Evolutionary conservation across 129 eudicot genomes (phyloP).

Genomic region (Flaveria ramosissima): DNA sequence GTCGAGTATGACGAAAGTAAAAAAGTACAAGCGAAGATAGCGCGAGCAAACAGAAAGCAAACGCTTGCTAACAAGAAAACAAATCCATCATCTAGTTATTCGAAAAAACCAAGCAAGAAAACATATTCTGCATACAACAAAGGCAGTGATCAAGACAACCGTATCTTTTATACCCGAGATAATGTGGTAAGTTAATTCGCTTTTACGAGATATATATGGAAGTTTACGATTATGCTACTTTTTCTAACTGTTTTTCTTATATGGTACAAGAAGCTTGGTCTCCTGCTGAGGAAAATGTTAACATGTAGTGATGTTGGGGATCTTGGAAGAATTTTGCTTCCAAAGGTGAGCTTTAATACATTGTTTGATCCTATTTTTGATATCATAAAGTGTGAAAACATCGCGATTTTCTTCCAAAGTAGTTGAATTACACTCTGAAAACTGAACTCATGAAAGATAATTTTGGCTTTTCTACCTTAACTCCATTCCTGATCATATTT

Average conservation of each 20-base stretch:
- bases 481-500: not conserved
- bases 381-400: not conserved
- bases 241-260: slow-evolving; percentile 25
- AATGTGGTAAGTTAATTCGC: slow-evolving; percentile 27
- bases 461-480: not conserved
- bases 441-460: not conserved
- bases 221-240: slow-evolving; percentile 1
- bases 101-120: slow-evolving; percentile 6
- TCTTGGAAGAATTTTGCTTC: slow-evolving; percentile 36
- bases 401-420: not conserved
- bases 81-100: slow-evolving; percentile 1
- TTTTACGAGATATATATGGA: not conserved
- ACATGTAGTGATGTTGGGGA: slow-evolving; percentile 30
- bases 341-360: slow-evolving; percentile 26
- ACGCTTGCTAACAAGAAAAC: slow-evolving; percentile 5
- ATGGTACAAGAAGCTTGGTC: slow-evolving; percentile 26
- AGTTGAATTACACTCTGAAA: not conserved
- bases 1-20: not conserved
- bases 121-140: not conserved
- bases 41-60: slow-evolving; percentile 33
- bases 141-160: slow-evolving; percentile 5
- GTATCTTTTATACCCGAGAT: slow-evolving; percentile 18
- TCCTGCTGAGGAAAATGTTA: slow-evolving; percentile 24
- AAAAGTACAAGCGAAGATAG: slow-evolving; percentile 13
- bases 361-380: not conserved